These are phyloP conservation scores for Rhizopus sp. DNA, from an alignment of 371 early-diverging fungal genomes.

Conservation along the genomic window DNA sequence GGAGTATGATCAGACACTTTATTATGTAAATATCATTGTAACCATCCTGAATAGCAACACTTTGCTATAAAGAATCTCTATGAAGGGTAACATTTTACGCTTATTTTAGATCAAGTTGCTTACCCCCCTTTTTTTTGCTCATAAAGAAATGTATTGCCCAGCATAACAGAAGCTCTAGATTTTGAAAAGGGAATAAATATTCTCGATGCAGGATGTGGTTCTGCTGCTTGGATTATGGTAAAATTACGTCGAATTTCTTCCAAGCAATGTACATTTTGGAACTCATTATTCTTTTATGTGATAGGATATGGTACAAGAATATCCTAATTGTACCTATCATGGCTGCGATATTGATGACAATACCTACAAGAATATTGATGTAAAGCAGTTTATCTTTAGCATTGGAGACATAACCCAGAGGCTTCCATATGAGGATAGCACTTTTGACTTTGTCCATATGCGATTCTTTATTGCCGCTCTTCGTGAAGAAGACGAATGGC, in stretches of 20 bases:
- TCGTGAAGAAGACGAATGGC: constrained; percentile 21
- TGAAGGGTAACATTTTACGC: constrained; percentile 11
- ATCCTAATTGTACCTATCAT: constrained; percentile 15
- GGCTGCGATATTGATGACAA: constrained; percentile 24
- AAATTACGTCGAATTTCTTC: not conserved
- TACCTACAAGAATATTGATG: constrained; percentile 8
- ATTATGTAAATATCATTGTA: not conserved
- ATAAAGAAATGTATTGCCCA: constrained; percentile 9
- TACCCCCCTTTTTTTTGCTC: not conserved
- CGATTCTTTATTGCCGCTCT: constrained; percentile 18
- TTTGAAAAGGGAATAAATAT: constrained; percentile 10
- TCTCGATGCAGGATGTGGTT: constrained; percentile 24
- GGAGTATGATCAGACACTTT: not conserved
- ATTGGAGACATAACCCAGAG: constrained; percentile 13
- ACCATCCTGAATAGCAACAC: constrained; percentile 16
- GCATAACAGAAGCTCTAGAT: constrained; percentile 5
- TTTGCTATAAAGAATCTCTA: constrained; percentile 21
- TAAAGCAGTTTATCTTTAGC: constrained; percentile 10
- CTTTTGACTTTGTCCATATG: constrained; percentile 24
- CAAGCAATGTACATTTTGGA: not conserved
- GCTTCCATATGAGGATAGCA: constrained; percentile 18
- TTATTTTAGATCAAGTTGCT: not conserved
- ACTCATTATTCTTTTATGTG: not conserved
- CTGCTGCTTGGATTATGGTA: constrained; percentile 26
- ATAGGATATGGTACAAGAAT: constrained; percentile 22